These are phyloP conservation scores for Acrodontium crateriforme DNA, from an alignment of 2,329 filamentous ascomycete genomes.

Conservation along the genomic window DNA sequence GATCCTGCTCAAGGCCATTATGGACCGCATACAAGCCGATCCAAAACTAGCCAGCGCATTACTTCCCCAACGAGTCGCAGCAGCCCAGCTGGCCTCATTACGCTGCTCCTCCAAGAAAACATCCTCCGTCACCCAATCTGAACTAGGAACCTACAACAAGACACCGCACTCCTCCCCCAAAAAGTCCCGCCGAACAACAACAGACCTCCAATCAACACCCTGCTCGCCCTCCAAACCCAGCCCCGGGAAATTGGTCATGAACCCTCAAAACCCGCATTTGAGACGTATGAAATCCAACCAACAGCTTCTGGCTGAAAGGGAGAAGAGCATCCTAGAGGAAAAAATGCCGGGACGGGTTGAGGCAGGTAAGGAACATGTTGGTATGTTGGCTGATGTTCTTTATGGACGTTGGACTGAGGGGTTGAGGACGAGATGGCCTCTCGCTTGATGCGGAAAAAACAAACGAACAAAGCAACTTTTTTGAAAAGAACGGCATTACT, in stretches of 20 bases:
- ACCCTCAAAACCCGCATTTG: conserved; percentile 72
- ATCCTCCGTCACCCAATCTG: conserved; percentile 6
- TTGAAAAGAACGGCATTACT: too few species aligned
- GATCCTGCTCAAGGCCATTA: conserved; percentile 63
- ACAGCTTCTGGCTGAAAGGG: conserved; percentile 25
- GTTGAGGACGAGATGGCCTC: conserved; percentile 41
- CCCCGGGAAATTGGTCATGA: conserved; percentile 55
- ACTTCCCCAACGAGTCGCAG: conserved; percentile 23
- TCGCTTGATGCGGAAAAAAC: conserved; percentile 10
- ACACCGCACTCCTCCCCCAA: conserved; percentile 17
- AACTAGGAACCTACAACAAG: conserved; percentile 8
- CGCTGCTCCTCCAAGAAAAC: conserved; percentile 17
- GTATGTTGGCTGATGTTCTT: conserved; percentile 76
- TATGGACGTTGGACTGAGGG: conserved; percentile 86
- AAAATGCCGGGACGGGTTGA: conserved; percentile 44
- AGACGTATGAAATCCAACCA: conserved; percentile 52
- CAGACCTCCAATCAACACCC: conserved; percentile 1
- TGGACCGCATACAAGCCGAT: conserved; percentile 60
- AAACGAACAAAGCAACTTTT: too few species aligned
- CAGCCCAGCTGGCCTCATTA: conserved; percentile 22
- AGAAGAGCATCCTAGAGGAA: conserved; percentile 36
- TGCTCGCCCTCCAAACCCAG: conserved; percentile 15
- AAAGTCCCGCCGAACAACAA: conserved; percentile 8
- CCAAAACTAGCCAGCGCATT: conserved; percentile 44
- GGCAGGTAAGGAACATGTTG: conserved; percentile 82